phyloP scores from a whole-genome alignment of 805 yeast species.

The Nakazawaea holstii region DNA sequence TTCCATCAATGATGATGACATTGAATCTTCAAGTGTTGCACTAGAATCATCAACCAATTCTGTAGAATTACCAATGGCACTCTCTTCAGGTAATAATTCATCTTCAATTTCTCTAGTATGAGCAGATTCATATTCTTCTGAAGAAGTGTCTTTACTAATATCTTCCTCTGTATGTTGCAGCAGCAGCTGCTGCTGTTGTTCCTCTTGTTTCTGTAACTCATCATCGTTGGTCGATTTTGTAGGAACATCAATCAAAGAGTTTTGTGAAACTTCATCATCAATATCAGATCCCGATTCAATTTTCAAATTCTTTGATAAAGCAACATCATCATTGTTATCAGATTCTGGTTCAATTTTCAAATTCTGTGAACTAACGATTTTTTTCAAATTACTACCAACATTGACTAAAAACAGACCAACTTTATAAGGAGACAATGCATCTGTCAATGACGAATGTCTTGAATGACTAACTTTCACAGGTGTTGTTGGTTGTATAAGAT shows the following conservation, averaged over 20 bases:
- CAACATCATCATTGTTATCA: background rate
- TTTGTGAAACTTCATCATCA: no score
- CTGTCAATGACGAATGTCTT: constrained; percentile 9
- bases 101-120: background rate
- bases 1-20: background rate
- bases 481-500: background rate
- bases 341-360: background rate
- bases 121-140: background rate
- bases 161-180: background rate
- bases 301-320: no score
- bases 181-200: background rate
- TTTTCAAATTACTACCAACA: constrained; percentile 9
- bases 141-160: background rate
- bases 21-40: constrained; percentile 7
- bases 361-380: constrained; percentile 2
- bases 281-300: no score
- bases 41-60: constrained; percentile 23
- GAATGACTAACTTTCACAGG: constrained; percentile 3
- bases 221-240: background rate
- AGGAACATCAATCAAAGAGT: background rate
- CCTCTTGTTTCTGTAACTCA: background rate
- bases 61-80: constrained; percentile 37
- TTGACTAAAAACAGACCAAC: constrained; percentile 9
- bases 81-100: background rate
- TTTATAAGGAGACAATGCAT: constrained; percentile 5